Base-by-base conservation (phyloP, 2,329 filamentous ascomycete genomes). In the Tolypocladium guangdongense region DNA sequence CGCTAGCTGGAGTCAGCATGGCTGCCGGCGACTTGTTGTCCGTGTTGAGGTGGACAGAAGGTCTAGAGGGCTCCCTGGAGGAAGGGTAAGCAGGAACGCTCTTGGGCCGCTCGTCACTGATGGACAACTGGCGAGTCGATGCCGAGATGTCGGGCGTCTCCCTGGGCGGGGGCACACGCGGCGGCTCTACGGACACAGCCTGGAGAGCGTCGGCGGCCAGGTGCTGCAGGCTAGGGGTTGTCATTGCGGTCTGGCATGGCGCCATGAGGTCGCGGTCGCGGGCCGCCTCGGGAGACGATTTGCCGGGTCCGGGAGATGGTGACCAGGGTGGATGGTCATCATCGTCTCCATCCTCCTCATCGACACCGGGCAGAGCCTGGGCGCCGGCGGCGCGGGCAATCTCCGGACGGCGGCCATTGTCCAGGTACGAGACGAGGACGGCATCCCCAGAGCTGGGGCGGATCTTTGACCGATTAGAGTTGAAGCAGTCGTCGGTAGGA, bases 381-480 rank as follows among this genome's bases (percentile, higher is more conserved):
- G 72, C 70, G 57, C 76, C 78, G 54, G 81, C 85, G 63, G 71
- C 65, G 58, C 70, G 71, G 54, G 84, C 83, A 63, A 89, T 78
- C 50, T 90, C 83, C 50, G 80, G 82, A 59, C 75, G 74, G 63
- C 82, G 82, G 62, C 83, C 81, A 63, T 75, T 80, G 60, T 74
- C 80, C 72, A 91, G 77, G 66, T 77, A 74, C 54, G 73, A 70
- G 57, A 92, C 77, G 67, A 92, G 75, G 58, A 88, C 82, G 60
- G 76, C 80, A 77, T 87, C 83, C 61, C 79, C 81, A 64, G 80
- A 79, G 61, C 72, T 81, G 43, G 78, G 73, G 59, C 69, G 74
- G 57, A 76, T 70, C 78, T 81, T 82, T 62, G 65, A 72, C 58
- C 69, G 71, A 75, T 73, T 70, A 74, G 74, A 75, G 65, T 73